phyloP scores from a whole-genome alignment of 2,329 filamentous ascomycete species.

The Rasamsonia emersonii region DNA sequence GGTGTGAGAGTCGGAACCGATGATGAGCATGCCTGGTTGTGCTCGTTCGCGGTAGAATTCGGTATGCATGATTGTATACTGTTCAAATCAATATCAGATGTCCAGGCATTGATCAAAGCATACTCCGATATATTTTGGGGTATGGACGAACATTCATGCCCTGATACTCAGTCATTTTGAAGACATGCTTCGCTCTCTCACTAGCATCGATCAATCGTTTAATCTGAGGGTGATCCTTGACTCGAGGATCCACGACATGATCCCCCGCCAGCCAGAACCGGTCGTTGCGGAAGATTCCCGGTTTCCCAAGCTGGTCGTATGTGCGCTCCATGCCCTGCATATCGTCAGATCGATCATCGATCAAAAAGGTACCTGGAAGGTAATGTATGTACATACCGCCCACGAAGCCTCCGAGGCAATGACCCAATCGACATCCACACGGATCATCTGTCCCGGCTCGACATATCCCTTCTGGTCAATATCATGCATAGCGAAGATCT shows the following conservation, averaged over 20 bases:
- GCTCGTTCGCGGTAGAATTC: slow-evolving; percentile 39
- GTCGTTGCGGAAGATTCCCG: slow-evolving; percentile 42
- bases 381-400: slow-evolving; percentile 25
- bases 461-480: slow-evolving; percentile 26
- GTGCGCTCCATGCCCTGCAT: slow-evolving; percentile 33
- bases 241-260: slow-evolving; percentile 40
- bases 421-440: slow-evolving; percentile 40
- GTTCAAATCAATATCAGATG: too few species aligned
- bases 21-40: slow-evolving; percentile 36
- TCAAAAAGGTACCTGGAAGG: too few species aligned
- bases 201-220: slow-evolving; percentile 28
- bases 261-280: slow-evolving; percentile 44
- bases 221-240: slow-evolving; percentile 28
- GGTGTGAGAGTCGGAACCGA: slow-evolving; percentile 41
- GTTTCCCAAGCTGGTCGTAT: slow-evolving; percentile 32
- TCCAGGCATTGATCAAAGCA: slow-evolving; percentile 11
- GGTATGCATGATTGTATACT: slow-evolving; percentile 39
- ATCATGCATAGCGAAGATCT: slow-evolving; percentile 40
- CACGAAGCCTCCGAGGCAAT: slow-evolving; percentile 38
- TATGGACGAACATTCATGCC: slow-evolving; percentile 24
- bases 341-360: not conserved
- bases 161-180: slow-evolving; percentile 39
- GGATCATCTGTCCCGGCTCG: slow-evolving; percentile 31
- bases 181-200: slow-evolving; percentile 30
- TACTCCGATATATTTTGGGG: not conserved